phyloP scores from a whole-genome alignment of 2,329 filamentous ascomycete species.

The Diaporthe citrichinensis region DNA sequence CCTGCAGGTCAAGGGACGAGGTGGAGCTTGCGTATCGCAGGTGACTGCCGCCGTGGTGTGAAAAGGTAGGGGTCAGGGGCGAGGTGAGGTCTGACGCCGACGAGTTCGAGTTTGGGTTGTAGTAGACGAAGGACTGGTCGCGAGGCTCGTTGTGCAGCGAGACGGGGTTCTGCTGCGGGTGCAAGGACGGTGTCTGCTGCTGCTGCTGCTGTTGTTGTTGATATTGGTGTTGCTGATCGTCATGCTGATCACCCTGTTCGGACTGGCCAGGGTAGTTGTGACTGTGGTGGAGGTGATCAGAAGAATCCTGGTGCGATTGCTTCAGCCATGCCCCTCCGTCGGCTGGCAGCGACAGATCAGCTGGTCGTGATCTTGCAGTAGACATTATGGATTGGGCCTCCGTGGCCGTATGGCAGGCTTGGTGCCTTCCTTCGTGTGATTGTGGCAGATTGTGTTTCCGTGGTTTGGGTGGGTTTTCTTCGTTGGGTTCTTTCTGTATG shows the following conservation, averaged over 20 bases:
- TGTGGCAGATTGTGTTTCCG: background rate
- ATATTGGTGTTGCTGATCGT: background rate
- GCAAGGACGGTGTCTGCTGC: background rate
- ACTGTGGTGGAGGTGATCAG: background rate
- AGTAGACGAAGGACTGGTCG: constrained; percentile 46
- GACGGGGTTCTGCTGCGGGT: background rate
- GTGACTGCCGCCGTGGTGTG: constrained; percentile 63
- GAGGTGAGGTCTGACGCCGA: constrained; percentile 78
- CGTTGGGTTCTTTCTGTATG: background rate
- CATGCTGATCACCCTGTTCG: constrained; percentile 3
- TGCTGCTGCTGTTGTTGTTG: background rate
- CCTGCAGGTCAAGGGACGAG: constrained; percentile 80
- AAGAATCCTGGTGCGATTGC: constrained; percentile 11
- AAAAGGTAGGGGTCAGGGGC: constrained; percentile 80
- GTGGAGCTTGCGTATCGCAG: constrained; percentile 77
- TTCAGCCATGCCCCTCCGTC: constrained; percentile 34
- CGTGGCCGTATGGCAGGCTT: background rate
- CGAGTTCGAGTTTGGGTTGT: constrained; percentile 65
- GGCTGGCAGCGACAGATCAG: constrained; percentile 24
- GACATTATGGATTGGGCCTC: constrained; percentile 27
- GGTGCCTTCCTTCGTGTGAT: background rate
- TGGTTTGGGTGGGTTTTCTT: background rate
- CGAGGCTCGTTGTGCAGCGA: constrained; percentile 19
- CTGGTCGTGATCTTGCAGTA: constrained; percentile 30
- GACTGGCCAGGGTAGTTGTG: background rate